Conservation (phyloP, 176 grass and related monocot species). For the Oryza nivara region DNA sequence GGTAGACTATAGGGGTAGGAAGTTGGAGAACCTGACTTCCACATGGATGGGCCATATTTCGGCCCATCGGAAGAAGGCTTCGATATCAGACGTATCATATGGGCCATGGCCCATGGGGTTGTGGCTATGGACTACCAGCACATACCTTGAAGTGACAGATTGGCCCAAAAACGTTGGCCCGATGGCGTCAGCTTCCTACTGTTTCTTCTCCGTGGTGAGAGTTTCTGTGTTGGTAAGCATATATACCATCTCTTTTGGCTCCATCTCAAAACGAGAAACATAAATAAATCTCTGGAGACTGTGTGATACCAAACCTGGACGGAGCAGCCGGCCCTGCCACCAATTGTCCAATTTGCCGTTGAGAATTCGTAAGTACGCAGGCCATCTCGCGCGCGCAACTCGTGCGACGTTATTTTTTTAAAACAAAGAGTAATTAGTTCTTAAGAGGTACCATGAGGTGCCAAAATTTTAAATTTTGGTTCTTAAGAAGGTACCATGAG, state of each 20-base stretch:
- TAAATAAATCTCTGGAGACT: no score
- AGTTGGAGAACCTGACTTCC: not conserved
- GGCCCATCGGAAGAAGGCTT: not conserved
- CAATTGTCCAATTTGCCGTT: not conserved
- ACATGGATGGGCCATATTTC: not conserved
- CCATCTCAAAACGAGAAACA: no score
- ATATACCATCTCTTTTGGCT: not conserved
- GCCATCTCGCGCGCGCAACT: not conserved
- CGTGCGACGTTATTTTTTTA: not conserved
- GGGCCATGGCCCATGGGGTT: no score
- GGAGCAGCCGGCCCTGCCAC: not conserved
- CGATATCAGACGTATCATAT: no score
- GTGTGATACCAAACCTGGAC: not conserved
- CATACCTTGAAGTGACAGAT: no score
- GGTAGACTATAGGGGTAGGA: not conserved
- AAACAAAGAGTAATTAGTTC: no score
- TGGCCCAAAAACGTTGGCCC: no score
- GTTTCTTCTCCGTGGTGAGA: not conserved
- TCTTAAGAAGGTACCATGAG: no score
- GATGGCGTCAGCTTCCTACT: no score
- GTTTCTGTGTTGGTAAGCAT: not conserved
- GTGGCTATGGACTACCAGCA: no score
- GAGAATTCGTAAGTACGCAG: not conserved
- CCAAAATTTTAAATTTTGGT: no score
- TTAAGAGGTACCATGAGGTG: no score